Evolutionary conservation across 352 stramenopile species (phyloP).

Genomic region (Phytophthora brassicae): DNA sequence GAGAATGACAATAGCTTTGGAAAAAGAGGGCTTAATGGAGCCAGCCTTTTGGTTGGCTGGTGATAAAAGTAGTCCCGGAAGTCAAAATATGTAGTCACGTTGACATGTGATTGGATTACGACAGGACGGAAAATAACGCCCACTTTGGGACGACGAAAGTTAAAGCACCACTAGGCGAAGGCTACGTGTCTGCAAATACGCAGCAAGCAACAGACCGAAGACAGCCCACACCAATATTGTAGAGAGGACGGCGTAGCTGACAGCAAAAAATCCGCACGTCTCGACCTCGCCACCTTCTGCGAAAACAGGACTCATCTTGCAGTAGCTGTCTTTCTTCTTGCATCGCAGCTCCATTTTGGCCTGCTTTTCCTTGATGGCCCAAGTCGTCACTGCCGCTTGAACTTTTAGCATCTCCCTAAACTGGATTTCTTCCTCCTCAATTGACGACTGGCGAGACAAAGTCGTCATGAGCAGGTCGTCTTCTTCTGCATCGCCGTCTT

Average conservation of each 20-base stretch:
- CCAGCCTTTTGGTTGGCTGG: slow-evolving; percentile 18
- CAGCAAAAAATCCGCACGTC: slow-evolving; percentile 43
- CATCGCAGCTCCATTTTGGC: slow-evolving; percentile 36
- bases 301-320: slow-evolving; percentile 33
- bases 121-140: background rate
- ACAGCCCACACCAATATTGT: slow-evolving; percentile 56
- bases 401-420: slow-evolving; percentile 57
- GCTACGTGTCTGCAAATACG: slow-evolving; percentile 22
- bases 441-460: slow-evolving; percentile 39
- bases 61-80: background rate
- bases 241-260: slow-evolving; percentile 45
- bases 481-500: slow-evolving; percentile 43
- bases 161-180: background rate
- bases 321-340: slow-evolving; percentile 34
- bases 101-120: too few species aligned
- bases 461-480: slow-evolving; percentile 45
- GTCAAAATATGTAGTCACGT: background rate
- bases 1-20: slow-evolving; percentile 56
- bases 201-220: slow-evolving; percentile 26
- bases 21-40: background rate
- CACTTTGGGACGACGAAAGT: background rate
- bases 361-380: slow-evolving; percentile 50
- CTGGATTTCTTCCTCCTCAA: slow-evolving; percentile 57
- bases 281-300: slow-evolving; percentile 43
- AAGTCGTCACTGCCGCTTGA: slow-evolving; percentile 53